Evolutionary conservation across 768 basidiomycete genomes (phyloP), one percentile per base, ranked within the genome.

Genomic region (Pleurotus pulmonarius): DNA sequence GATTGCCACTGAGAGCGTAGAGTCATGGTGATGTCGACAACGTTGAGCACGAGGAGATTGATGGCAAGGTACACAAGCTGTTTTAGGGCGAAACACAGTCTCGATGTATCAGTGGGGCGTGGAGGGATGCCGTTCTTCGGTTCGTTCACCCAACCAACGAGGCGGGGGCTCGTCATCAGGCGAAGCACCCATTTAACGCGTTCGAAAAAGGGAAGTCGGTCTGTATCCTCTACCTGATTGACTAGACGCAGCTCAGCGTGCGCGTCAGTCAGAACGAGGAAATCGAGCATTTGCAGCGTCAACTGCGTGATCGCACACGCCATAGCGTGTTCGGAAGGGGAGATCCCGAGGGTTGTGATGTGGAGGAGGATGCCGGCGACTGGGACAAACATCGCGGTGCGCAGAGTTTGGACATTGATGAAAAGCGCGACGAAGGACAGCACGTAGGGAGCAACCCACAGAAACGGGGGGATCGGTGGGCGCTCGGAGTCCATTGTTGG

Each of bases 161-260:
- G 11, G 16, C 49, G 29, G 2, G 29, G 49, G 25, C 49, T 52
- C 15, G 22, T 16, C 11, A 52, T 13, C 13, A 52, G 49, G 11
- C 22, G 49, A 4, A 37, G n/a, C 38, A 38, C 49, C 49, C 49
- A 52, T 22, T 38, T 52, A n/a, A 52, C 20, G 13, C 49, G 49
- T 24, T 26, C 11, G 13, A 16, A 16, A 37, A 52, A 12, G 18
- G n/a, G n/a, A 15, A 43, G 15, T 13, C 15, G n/a, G 8, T 43
- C 41, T n/a, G 41, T 20, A n/a, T 5, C 18, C 5, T 6, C 12
- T 9, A 20, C 18, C 12, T n/a, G 41, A n/a, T 20, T 12, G n/a
- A 12, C 18, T 12, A 43, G 5, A 20, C 41, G 41, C 18, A 43
- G 41, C 41, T 43, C 41, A 6, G n/a, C 6, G 5, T 43, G 41